Evolutionary conservation across 805 yeast genomes (phyloP), one percentile per base, ranked within the genome.

Genomic region (Sporopachydermia lactativora): DNA sequence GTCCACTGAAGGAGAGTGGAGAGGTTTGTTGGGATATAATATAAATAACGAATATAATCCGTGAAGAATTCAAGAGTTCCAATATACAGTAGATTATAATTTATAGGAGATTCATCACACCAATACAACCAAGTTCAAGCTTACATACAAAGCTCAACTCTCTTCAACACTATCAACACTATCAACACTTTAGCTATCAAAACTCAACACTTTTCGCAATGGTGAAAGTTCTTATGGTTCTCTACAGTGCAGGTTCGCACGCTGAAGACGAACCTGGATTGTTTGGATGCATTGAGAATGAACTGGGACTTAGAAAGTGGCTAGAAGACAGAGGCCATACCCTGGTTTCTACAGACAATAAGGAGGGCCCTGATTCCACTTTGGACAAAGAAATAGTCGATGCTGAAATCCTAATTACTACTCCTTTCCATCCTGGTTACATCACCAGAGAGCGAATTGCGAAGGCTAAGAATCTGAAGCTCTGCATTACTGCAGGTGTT

Each of bases 351-450:
- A 82, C 92, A 38, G 55, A 73, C 37, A 76, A 73, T 57, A 81
- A 81, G 57, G 94, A 81, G 42, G 79, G 79, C 38, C 66, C 65
- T 35, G 49, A 58, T 49, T 69, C 80, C 2, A 67, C 55, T 31
- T 70, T 81, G 38, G 92, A 81, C 58, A 64, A 69, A 52, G 66
- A 79, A 47, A 69, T 81, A 54, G 71, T 66, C 38, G 85, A 77
- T 45, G 82, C 88, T 3, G 92, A 81, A 49, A 67, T 81, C 40
- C 71, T 81, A 52, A 81, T 82, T 59, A 75, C 88, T 35, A 81
- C 89, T 8, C 92, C 94, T 3, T 81, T 82, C 70, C 83, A 71
- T 60, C 92, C 94, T 3, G 89, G 77, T 31, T 81, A 81, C 59
- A 66, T 81, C 55, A 71, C 78, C 42, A 65, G 67, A 44, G 79